These are phyloP conservation scores for Chalaropsis ovoidea DNA, from an alignment of 2,329 filamentous ascomycete genomes.

Conservation along the genomic window DNA sequence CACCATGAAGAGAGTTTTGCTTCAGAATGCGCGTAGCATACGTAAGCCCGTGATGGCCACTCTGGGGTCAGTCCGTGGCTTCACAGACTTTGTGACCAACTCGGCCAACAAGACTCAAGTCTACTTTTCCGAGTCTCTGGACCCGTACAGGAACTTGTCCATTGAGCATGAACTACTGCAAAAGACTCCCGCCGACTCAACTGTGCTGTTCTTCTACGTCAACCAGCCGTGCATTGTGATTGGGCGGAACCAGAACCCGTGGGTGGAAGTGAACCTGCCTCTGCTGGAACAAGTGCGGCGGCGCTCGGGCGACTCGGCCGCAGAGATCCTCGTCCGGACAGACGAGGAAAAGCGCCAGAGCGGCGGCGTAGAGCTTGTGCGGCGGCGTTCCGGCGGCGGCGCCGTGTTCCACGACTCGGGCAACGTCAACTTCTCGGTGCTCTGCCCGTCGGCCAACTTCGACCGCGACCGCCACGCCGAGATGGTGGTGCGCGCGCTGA, in stretches of 20 bases:
- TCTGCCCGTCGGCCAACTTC: slow-evolving; percentile 65
- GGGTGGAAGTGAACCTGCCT: slow-evolving; percentile 74
- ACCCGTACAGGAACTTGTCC: slow-evolving; percentile 84
- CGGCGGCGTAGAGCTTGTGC: slow-evolving; percentile 51
- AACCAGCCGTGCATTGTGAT: slow-evolving; percentile 84
- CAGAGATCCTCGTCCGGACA: neutral
- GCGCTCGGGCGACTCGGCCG: neutral
- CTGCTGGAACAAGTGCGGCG: slow-evolving; percentile 36
- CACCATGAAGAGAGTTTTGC: neutral
- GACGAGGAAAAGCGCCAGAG: slow-evolving; percentile 27
- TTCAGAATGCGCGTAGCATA: neutral
- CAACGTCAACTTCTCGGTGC: slow-evolving; percentile 92
- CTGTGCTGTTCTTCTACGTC: slow-evolving; percentile 74
- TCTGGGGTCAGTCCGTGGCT: slow-evolving; percentile 26
- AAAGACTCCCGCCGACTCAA: slow-evolving; percentile 59
- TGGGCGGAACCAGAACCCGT: slow-evolving; percentile 95
- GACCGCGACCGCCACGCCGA: slow-evolving; percentile 78
- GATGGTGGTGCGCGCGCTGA: slow-evolving; percentile 82
- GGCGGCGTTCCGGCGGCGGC: slow-evolving; percentile 78
- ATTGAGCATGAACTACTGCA: slow-evolving; percentile 85
- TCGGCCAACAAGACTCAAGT: slow-evolving; percentile 50
- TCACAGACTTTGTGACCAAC: slow-evolving; percentile 35
- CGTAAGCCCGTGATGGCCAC: neutral
- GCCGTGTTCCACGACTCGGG: slow-evolving; percentile 89
- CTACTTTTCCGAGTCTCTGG: slow-evolving; percentile 56